These are phyloP conservation scores for Chlamydomonas reinhardtii DNA, from an alignment of 163 green algal species.

Conservation along the genomic window DNA sequence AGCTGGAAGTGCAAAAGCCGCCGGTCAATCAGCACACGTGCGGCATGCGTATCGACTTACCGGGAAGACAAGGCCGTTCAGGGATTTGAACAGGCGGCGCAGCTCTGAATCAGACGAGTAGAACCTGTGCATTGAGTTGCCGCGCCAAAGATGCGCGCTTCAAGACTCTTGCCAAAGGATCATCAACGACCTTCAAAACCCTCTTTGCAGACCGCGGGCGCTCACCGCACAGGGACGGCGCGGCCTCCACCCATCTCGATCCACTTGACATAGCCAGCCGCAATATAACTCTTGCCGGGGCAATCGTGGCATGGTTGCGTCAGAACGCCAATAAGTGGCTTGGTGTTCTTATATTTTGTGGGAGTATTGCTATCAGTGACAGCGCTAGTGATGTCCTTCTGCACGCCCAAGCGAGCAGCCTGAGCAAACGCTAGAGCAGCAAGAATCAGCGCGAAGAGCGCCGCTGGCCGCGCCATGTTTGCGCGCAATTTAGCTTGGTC, in stretches of 20 bases:
- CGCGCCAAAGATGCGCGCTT: no score
- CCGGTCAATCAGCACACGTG: no score
- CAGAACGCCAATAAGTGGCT: slow-evolving; percentile 77
- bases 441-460: neutral
- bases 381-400: neutral
- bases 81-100: slow-evolving; percentile 77
- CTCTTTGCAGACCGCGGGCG: neutral
- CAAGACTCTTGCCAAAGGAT: no score
- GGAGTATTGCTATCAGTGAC: neutral
- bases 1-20: no score
- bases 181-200: neutral
- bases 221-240: slow-evolving; percentile 80
- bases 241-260: slow-evolving; percentile 82
- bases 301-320: slow-evolving; percentile 85
- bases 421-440: neutral
- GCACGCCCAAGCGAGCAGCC: neutral
- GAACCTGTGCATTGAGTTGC: slow-evolving; percentile 56
- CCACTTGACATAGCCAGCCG: slow-evolving; percentile 86
- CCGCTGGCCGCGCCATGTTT: no score
- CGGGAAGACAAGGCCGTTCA: slow-evolving; percentile 85
- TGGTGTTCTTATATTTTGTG: slow-evolving; percentile 42
- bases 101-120: slow-evolving; percentile 81
- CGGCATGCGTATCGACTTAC: slow-evolving; percentile 46
- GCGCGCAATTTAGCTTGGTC: no score
- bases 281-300: slow-evolving; percentile 81